These are phyloP conservation scores for Cichorium intybus DNA, from an alignment of 140 eudicot genomes.

Conservation along the genomic window DNA sequence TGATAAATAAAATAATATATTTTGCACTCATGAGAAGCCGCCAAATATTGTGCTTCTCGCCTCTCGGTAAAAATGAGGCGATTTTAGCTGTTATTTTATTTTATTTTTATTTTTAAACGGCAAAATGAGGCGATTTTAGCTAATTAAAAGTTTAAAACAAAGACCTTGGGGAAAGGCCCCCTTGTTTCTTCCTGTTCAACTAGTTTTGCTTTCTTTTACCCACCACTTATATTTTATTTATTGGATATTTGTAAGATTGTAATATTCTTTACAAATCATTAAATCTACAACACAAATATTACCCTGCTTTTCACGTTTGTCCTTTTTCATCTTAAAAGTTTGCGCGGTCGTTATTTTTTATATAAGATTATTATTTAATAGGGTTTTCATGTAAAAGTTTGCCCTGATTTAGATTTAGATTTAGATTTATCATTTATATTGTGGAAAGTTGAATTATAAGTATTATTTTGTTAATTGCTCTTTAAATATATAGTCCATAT, in stretches of 20 bases:
- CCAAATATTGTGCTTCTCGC: neutral
- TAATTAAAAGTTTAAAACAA: too few species aligned
- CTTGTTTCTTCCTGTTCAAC: neutral
- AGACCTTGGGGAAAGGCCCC: too few species aligned
- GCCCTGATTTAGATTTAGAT: neutral
- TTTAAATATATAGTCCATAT: too few species aligned
- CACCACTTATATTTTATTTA: neutral
- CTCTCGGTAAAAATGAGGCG: neutral
- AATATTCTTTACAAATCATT: neutral
- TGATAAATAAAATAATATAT: neutral
- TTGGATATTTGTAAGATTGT: conserved; percentile 9
- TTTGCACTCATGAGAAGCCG: neutral
- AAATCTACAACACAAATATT: neutral
- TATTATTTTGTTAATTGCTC: neutral
- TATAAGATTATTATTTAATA: too few species aligned
- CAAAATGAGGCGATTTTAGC: neutral
- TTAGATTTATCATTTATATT: neutral
- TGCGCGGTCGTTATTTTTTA: neutral
- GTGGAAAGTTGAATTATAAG: neutral
- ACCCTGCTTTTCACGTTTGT: conserved; percentile 3
- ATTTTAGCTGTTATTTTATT: too few species aligned
- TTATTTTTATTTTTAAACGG: too few species aligned
- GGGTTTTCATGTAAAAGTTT: too few species aligned
- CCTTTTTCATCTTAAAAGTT: neutral
- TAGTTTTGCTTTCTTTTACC: neutral